Conservation (phyloP, 2,329 filamentous ascomycete species). For the Hymenoscyphus occultus region DNA sequence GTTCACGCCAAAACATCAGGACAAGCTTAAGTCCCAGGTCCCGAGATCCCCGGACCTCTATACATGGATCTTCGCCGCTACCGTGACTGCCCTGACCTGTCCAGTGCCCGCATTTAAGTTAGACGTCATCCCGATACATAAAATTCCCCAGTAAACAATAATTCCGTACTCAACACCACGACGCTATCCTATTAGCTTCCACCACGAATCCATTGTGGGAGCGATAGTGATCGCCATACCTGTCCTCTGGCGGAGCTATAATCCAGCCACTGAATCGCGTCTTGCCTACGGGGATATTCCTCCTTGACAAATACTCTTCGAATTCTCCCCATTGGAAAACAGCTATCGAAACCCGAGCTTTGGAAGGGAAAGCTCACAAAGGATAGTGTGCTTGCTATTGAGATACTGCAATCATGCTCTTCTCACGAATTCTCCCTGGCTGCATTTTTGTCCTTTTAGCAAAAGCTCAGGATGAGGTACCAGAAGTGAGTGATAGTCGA, state of each 20-base stretch:
- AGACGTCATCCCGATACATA: slow-evolving; percentile 2
- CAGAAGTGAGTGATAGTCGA: slow-evolving; percentile 17
- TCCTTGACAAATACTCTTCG: background rate
- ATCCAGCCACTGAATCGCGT: background rate
- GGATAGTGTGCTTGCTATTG: background rate
- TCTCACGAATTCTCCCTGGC: slow-evolving; percentile 24
- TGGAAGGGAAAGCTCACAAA: background rate
- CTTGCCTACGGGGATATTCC: background rate
- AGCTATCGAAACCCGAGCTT: background rate
- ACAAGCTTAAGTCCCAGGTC: background rate
- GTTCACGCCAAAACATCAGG: background rate
- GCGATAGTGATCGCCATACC: background rate
- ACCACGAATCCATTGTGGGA: background rate
- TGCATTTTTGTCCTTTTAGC: slow-evolving; percentile 35
- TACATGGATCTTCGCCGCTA: background rate
- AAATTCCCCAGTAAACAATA: background rate
- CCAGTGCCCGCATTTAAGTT: background rate
- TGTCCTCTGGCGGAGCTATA: background rate
- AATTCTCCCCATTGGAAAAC: background rate
- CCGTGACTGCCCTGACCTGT: too few relatives aligned
- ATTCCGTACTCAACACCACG: background rate
- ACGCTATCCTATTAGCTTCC: background rate
- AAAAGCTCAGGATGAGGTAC: slow-evolving; percentile 22
- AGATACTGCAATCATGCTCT: slow-evolving; percentile 25
- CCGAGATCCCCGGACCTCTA: background rate